These are phyloP conservation scores for Fraxinus xanthoxyloides DNA, from an alignment of 305 asterid genomes.

Conservation along the genomic window DNA sequence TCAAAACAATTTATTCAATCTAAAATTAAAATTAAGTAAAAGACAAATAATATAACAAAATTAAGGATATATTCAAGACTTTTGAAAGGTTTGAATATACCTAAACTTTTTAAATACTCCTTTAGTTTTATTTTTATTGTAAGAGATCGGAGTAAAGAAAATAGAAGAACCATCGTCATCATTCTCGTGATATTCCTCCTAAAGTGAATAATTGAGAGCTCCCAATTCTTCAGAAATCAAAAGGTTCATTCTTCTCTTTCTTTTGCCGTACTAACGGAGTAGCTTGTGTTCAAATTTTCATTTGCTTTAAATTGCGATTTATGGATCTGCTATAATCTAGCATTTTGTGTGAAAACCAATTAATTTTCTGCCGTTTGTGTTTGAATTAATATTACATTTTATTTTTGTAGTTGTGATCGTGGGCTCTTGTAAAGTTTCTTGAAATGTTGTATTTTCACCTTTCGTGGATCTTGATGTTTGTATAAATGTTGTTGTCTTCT, in stretches of 20 bases:
- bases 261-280: background rate
- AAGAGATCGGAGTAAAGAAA: background rate
- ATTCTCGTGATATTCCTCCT: background rate
- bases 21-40: background rate
- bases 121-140: background rate
- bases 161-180: background rate
- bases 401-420: background rate
- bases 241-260: background rate
- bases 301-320: background rate
- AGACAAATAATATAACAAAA: background rate
- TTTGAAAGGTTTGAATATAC: background rate
- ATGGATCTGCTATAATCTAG: background rate
- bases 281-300: background rate
- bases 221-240: background rate
- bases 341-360: background rate
- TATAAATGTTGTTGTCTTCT: constrained; percentile 4
- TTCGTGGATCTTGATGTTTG: constrained; percentile 25
- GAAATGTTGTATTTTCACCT: background rate
- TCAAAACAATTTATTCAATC: background rate
- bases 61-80: background rate
- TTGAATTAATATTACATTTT: background rate
- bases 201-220: background rate
- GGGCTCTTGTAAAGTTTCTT: constrained; percentile 22
- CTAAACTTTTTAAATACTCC: too few relatives aligned
- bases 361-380: background rate